These are phyloP conservation scores for Paralagenidium karlingii DNA, from an alignment of 352 stramenopile genomes.

Conservation along the genomic window DNA sequence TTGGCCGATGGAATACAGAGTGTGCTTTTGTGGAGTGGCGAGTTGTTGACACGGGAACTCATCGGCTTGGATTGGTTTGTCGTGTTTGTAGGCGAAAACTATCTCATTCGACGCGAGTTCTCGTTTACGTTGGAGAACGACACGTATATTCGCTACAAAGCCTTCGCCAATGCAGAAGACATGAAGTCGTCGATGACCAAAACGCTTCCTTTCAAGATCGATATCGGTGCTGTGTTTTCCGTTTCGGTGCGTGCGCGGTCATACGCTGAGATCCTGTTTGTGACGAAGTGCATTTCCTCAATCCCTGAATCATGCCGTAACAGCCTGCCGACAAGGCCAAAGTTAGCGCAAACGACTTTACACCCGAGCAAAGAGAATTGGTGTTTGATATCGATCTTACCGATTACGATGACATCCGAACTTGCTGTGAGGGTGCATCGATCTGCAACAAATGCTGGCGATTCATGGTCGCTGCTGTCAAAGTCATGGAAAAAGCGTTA, in stretches of 20 bases:
- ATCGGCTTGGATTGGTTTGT: not conserved
- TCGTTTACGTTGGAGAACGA: slow-evolving; percentile 98
- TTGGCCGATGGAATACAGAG: not conserved
- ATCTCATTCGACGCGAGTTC: slow-evolving; percentile 91
- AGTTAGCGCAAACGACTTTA: slow-evolving; percentile 78
- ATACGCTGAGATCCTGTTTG: not conserved
- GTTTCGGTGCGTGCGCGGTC: slow-evolving; percentile 40
- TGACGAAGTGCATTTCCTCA: not conserved
- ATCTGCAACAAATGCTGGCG: slow-evolving; percentile 95
- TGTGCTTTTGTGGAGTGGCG: not conserved
- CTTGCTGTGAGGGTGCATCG: slow-evolving; percentile 86
- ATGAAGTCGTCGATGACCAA: slow-evolving; percentile 82
- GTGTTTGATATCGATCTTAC: slow-evolving; percentile 99
- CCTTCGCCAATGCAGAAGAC: slow-evolving; percentile 81
- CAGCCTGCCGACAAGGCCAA: slow-evolving; percentile 80
- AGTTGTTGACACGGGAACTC: not conserved
- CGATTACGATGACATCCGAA: slow-evolving; percentile 98
- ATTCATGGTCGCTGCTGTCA: slow-evolving; percentile 96
- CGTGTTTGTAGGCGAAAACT: slow-evolving; percentile 26
- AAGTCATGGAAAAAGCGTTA: slow-evolving; percentile 86
- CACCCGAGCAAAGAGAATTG: slow-evolving; percentile 92
- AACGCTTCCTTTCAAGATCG: slow-evolving; percentile 97
- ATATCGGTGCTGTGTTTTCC: slow-evolving; percentile 97
- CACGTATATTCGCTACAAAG: slow-evolving; percentile 99
- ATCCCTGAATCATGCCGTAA: slow-evolving; percentile 3